Conservation (phyloP, 2,329 filamentous ascomycete genomes). For the Xylaria digitata region DNA sequence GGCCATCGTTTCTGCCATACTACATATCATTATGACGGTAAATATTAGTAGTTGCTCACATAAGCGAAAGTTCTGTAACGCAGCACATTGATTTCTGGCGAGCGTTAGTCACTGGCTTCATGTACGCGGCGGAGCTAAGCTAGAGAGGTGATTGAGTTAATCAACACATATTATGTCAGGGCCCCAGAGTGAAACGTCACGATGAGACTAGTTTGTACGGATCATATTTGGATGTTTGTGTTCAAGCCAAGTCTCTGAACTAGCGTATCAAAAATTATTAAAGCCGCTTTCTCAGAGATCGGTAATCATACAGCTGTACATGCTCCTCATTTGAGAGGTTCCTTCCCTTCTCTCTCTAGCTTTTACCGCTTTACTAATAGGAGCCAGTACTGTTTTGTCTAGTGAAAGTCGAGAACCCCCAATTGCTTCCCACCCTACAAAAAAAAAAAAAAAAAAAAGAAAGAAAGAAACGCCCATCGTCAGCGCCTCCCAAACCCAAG, state of each 20-base stretch:
- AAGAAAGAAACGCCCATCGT: neutral
- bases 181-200: neutral
- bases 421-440: too few species aligned
- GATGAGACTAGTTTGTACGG: neutral
- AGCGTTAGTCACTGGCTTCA: too few species aligned
- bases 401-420: neutral
- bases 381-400: slow-evolving; percentile 3
- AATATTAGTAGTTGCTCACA: slow-evolving; percentile 2
- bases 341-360: slow-evolving; percentile 6
- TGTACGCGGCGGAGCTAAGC: neutral
- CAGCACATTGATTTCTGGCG: neutral
- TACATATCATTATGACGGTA: neutral
- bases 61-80: slow-evolving; percentile 1
- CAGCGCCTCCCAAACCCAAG: slow-evolving; percentile 4
- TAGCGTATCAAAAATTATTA: neutral
- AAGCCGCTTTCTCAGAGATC: neutral
- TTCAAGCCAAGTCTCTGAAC: too few species aligned
- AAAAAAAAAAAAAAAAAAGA: too few species aligned
- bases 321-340: neutral
- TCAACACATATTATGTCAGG: slow-evolving; percentile 20
- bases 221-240: too few species aligned
- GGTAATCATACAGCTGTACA: slow-evolving; percentile 6
- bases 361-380: neutral
- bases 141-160: neutral
- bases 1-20: slow-evolving; percentile 1